These are phyloP conservation scores for Pseudogymnoascus sp. DNA, from an alignment of 2,329 filamentous ascomycete species.

Conservation along the genomic window DNA sequence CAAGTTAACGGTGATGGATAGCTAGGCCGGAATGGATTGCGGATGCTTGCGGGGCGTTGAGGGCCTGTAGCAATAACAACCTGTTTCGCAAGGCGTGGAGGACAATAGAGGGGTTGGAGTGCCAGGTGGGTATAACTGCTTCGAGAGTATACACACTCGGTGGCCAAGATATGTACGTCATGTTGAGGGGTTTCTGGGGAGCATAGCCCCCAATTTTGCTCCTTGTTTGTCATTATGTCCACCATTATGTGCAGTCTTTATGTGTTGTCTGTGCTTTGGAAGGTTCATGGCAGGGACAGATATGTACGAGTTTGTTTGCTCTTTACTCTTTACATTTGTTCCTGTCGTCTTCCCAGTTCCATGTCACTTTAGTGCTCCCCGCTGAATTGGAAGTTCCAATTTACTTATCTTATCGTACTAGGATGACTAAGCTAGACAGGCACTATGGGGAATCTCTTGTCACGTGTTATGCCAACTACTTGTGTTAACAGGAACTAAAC, in stretches of 20 bases:
- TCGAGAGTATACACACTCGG: background rate
- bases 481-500: too few relatives aligned
- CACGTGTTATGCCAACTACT: too few relatives aligned
- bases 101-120: background rate
- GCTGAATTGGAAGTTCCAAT: background rate
- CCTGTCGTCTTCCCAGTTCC: background rate
- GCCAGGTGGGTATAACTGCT: background rate
- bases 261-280: background rate
- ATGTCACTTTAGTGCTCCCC: background rate
- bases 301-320: background rate
- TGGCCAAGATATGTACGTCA: background rate
- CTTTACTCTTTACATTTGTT: background rate
- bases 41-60: background rate
- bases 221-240: background rate
- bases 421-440: background rate
- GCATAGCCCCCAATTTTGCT: background rate
- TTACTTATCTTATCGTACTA: background rate
- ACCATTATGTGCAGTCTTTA: background rate
- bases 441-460: background rate
- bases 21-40: background rate
- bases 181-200: background rate
- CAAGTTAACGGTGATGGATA: background rate
- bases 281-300: background rate
- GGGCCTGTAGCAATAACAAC: background rate
- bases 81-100: background rate